Percentiles rank a stretch among this genome's conserved stretches.
phyloP scores from a whole-genome alignment of 2,329 filamentous ascomycete genomes.

The Dothiorella sarmentorum region DNA sequence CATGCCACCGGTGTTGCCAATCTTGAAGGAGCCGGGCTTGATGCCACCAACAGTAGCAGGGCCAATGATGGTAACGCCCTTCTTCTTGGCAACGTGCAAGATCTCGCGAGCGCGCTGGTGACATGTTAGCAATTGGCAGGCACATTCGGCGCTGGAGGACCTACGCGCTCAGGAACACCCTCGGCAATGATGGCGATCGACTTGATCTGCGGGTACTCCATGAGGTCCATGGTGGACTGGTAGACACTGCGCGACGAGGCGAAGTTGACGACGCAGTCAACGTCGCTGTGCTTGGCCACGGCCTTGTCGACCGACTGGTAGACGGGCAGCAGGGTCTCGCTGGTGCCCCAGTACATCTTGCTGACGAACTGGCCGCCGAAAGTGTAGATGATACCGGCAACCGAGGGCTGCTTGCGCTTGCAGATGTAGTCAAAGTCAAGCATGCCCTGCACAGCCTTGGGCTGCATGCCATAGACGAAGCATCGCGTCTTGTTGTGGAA shows the following conservation, averaged over 20 bases:
- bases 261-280: constrained; percentile 99
- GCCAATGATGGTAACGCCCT: constrained; percentile 98
- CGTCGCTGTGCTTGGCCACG: constrained; percentile 92
- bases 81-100: constrained; percentile 92
- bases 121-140: constrained; percentile 19
- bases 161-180: constrained; percentile 95
- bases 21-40: constrained; percentile 99
- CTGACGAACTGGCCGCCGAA: constrained; percentile 99
- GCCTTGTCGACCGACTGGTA: constrained; percentile 95
- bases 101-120: constrained; percentile 91
- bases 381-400: constrained; percentile 99
- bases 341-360: constrained; percentile 99
- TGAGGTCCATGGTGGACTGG: constrained; percentile 96
- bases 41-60: constrained; percentile 98
- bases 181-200: constrained; percentile 99
- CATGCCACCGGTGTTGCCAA: constrained; percentile 99
- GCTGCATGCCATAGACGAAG: constrained; percentile 99
- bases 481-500: constrained; percentile 99
- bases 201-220: constrained; percentile 95
- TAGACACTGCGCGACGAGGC: constrained; percentile 98
- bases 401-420: constrained; percentile 94
- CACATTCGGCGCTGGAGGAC: constrained; percentile 35
- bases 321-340: constrained; percentile 95
- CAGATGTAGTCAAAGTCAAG: constrained; percentile 99
- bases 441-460: constrained; percentile 63